Conservation (phyloP, 768 basidiomycete species). For the Boletus speciosus region DNA sequence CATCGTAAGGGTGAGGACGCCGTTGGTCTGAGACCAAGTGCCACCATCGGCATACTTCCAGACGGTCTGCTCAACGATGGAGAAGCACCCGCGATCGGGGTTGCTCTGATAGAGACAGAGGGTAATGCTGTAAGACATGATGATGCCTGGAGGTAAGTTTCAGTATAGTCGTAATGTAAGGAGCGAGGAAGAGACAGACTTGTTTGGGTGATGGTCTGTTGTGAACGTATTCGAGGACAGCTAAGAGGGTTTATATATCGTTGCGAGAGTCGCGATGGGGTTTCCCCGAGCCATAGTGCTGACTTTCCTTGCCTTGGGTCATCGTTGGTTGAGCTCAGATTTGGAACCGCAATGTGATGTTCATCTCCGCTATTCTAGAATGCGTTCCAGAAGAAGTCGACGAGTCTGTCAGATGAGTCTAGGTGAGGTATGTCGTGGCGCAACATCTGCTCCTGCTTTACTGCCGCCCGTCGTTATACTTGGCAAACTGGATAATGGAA, state of each 20-base stretch:
- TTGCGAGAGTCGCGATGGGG: background rate
- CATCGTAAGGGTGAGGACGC: conserved; percentile 30
- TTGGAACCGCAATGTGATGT: background rate
- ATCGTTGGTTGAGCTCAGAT: background rate
- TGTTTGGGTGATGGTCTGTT: background rate
- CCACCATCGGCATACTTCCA: conserved; percentile 17
- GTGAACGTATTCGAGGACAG: background rate
- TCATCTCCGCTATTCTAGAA: background rate
- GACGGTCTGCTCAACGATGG: conserved; percentile 2
- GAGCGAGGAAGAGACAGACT: background rate
- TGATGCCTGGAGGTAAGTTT: background rate
- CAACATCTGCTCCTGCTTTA: conserved; percentile 11
- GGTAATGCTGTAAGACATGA: conserved; percentile 8
- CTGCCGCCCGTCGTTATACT: background rate
- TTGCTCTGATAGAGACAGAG: conserved; percentile 2
- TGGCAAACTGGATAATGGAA: background rate
- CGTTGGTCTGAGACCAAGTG: conserved; percentile 27
- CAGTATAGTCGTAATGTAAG: background rate
- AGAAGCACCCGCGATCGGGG: conserved; percentile 1
- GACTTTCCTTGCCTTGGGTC: background rate
- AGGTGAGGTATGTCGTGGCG: background rate
- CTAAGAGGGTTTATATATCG: background rate
- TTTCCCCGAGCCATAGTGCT: background rate
- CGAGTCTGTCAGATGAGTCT: too few species aligned
- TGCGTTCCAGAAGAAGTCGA: too few species aligned